Conservation (phyloP, 2,329 filamentous ascomycete genomes). For the Diaporthe citrichinensis region DNA sequence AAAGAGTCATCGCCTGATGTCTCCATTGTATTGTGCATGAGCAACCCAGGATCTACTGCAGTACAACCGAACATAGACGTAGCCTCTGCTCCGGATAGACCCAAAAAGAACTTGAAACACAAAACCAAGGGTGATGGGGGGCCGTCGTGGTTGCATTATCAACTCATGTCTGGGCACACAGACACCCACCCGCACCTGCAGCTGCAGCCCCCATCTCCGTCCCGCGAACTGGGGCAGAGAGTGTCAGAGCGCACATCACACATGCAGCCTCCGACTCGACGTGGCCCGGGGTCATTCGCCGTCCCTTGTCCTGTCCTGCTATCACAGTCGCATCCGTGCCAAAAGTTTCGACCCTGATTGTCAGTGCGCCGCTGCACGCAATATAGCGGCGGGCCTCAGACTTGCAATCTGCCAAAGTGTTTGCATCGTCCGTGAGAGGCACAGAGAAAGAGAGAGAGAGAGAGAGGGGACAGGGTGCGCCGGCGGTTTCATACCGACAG, state of each 20-base stretch:
- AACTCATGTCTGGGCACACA: constrained; percentile 30
- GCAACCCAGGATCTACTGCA: constrained; percentile 12
- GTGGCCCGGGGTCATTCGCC: constrained; percentile 21
- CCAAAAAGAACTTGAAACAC: constrained; percentile 24
- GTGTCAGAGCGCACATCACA: constrained; percentile 28
- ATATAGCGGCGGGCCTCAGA: constrained; percentile 22
- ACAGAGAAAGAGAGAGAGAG: no score
- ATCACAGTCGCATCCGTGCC: constrained; percentile 32
- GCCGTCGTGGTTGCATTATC: constrained; percentile 19
- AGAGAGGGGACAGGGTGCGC: not conserved
- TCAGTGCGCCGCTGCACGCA: constrained; percentile 8
- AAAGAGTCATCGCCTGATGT: constrained; percentile 24
- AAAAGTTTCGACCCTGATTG: constrained; percentile 5
- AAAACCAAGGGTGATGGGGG: constrained; percentile 17
- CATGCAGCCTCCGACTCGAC: constrained; percentile 20
- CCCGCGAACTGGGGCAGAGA: constrained; percentile 22
- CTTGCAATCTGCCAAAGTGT: constrained; percentile 26
- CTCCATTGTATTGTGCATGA: constrained; percentile 15
- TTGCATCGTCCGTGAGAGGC: constrained; percentile 24
- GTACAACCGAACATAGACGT: not conserved
- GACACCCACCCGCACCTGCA: constrained; percentile 21
- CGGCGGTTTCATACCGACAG: constrained; percentile 26
- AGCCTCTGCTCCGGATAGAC: constrained; percentile 5
- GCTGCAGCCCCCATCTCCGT: constrained; percentile 18
- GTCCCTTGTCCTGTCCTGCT: constrained; percentile 15